Conservation (phyloP, 1,139 yeast genomes). For the Geotrichum carabidarum region DNA sequence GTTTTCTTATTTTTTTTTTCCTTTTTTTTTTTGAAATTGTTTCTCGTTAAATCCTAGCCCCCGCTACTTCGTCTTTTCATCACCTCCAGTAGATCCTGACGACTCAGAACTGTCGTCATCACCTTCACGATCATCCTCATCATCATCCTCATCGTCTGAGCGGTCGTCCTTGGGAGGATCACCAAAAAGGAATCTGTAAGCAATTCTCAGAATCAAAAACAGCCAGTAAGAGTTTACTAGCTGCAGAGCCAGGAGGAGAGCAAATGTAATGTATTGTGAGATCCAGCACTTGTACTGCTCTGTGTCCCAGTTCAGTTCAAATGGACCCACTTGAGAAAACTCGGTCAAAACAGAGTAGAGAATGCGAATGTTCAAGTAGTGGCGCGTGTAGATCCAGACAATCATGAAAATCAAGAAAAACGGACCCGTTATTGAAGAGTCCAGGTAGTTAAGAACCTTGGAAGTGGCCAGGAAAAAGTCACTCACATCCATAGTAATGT, state of each 20-base stretch:
- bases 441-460: constrained; percentile 77
- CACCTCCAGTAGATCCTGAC: background rate
- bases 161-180: constrained; percentile 74
- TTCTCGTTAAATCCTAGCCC: background rate
- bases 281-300: constrained; percentile 96
- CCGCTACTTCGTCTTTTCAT: constrained; percentile 4
- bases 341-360: constrained; percentile 87
- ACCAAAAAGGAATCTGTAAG: constrained; percentile 55
- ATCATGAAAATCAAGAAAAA: constrained; percentile 62
- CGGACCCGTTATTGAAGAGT: constrained; percentile 58
- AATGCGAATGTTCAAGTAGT: constrained; percentile 71
- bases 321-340: constrained; percentile 78
- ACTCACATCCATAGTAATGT: constrained; percentile 91
- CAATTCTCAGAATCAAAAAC: constrained; percentile 70
- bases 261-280: constrained; percentile 83
- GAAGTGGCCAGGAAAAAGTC: constrained; percentile 84
- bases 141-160: constrained; percentile 76
- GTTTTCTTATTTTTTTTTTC: background rate
- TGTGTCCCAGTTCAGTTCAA: constrained; percentile 75
- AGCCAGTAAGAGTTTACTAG: constrained; percentile 85
- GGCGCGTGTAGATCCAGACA: constrained; percentile 86
- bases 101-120: constrained; percentile 5
- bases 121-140: constrained; percentile 34
- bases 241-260: constrained; percentile 72
- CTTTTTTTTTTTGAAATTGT: background rate